Evolutionary conservation across 768 basidiomycete genomes (phyloP), one percentile per base, ranked within the genome.

Genomic region (Rhodotorula toruloides): DNA sequence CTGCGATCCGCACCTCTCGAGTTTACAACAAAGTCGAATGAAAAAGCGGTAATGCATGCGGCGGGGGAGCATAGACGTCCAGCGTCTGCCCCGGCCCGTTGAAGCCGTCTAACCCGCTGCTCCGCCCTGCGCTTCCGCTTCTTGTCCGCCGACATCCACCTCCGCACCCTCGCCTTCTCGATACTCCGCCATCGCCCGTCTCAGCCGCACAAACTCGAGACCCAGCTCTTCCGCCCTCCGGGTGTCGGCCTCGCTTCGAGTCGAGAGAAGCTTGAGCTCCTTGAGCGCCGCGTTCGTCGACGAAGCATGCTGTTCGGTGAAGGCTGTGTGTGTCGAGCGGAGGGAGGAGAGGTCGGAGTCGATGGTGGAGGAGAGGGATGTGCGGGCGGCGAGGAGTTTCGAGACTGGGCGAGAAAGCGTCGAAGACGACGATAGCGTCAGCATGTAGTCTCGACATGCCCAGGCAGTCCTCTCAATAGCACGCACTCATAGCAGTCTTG

Each of bases 401-500:
- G 55, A 25, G 14, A 72, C 70, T 72, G 55, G 16, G 27, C 0
- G 16, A 43, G 9, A 25, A 10, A 3, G 17, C 34, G 42, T 43
- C 17, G n/a, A 27, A 25, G n/a, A n/a, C n/a, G n/a, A n/a, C n/a
- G n/a, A n/a, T n/a, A n/a, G n/a, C n/a, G n/a, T n/a, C n/a, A n/a
- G n/a, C n/a, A n/a, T n/a, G n/a, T n/a, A n/a, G n/a, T n/a, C n/a
- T n/a, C n/a, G n/a, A n/a, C n/a, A n/a, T n/a, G n/a, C n/a, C n/a
- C n/a, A n/a, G n/a, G n/a, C n/a, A n/a, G n/a, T n/a, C n/a, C n/a
- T n/a, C n/a, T n/a, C n/a, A n/a, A n/a, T n/a, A n/a, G 21, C 32
- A 27, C 57, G 53, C 21, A 64, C 59, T 53, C 25, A 54, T 29
- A 4, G 27, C 11, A 75, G 83, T 83, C 52, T 84, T 85, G 56